A percentile compares a stretch with the other conserved stretches of the same genome.
These are phyloP conservation scores for Sungouiozyma ichnusensis DNA, from an alignment of 805 yeast genomes.

Conservation along the genomic window DNA sequence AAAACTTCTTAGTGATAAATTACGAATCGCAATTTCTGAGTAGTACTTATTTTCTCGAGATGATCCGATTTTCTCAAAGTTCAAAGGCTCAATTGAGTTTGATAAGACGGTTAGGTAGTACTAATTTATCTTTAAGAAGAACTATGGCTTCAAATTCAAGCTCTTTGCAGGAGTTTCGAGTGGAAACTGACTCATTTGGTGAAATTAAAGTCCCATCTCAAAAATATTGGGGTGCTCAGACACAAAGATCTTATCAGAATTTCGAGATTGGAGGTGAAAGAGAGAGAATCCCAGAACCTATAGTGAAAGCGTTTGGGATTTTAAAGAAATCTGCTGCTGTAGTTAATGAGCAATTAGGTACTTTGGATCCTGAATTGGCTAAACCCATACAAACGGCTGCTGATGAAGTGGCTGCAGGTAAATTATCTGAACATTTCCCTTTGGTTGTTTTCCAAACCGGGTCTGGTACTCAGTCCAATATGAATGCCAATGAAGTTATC, in stretches of 20 bases:
- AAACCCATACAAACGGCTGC: constrained; percentile 88
- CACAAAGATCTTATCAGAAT: constrained; percentile 85
- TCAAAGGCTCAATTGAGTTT: not conserved
- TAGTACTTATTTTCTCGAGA: too few relatives aligned
- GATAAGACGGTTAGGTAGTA: not conserved
- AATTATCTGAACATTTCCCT: constrained; percentile 89
- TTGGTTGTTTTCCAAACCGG: constrained; percentile 98
- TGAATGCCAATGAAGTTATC: constrained; percentile 98
- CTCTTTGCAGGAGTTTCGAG: constrained; percentile 32
- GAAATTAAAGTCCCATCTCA: constrained; percentile 82
- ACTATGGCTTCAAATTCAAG: not conserved
- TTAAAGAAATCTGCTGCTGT: constrained; percentile 91
- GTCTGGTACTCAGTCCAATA: constrained; percentile 96
- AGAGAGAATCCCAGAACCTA: constrained; percentile 85
- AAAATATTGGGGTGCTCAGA: constrained; percentile 97
- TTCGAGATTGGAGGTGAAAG: constrained; percentile 91
- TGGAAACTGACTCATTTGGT: constrained; percentile 93
- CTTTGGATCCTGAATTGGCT: constrained; percentile 73
- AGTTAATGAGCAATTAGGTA: constrained; percentile 75
- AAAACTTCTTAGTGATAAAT: too few relatives aligned
- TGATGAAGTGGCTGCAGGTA: constrained; percentile 87
- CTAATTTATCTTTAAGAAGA: not conserved
- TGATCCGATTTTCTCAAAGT: not conserved
- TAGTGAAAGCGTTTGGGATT: constrained; percentile 84
- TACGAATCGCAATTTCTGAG: too few relatives aligned